Evolutionary conservation across 768 basidiomycete genomes (phyloP).

Genomic region (Pholiota microspora): DNA sequence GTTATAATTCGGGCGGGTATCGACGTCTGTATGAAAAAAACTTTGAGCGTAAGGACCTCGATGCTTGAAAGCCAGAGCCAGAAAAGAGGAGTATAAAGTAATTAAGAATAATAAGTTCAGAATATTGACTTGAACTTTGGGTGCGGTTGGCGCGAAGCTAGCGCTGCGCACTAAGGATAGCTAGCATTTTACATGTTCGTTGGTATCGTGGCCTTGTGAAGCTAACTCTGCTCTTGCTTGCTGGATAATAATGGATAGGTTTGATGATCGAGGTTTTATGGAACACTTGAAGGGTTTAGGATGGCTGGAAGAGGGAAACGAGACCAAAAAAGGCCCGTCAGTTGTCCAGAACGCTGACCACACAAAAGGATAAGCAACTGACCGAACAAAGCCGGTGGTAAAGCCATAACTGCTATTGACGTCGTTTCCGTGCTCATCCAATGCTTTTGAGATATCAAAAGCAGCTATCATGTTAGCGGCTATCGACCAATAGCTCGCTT

Average conservation of each 20-base stretch:
- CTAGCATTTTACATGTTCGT: no score
- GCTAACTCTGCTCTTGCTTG: slow-evolving; percentile 24
- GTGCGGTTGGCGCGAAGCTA: background rate
- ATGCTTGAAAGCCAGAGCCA: background rate
- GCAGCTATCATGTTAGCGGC: slow-evolving; percentile 42
- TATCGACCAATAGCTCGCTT: slow-evolving; percentile 44
- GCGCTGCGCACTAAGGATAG: background rate
- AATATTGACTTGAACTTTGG: background rate
- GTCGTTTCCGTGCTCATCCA: slow-evolving; percentile 41
- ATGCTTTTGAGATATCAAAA: slow-evolving; percentile 40
- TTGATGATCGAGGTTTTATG: slow-evolving; percentile 42
- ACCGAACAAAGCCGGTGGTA: slow-evolving; percentile 46
- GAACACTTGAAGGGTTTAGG: slow-evolving; percentile 47
- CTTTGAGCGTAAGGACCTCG: background rate
- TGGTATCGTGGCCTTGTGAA: background rate
- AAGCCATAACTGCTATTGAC: slow-evolving; percentile 38
- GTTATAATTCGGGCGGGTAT: background rate
- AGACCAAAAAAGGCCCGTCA: background rate
- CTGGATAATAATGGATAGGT: slow-evolving; percentile 26
- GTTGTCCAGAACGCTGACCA: background rate
- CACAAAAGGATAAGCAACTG: slow-evolving; percentile 14
- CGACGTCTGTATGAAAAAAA: background rate
- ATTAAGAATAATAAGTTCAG: background rate
- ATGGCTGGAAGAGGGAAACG: slow-evolving; percentile 32
- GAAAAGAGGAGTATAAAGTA: background rate